Base-by-base conservation (phyloP, 2,329 filamentous ascomycete genomes). In the Diaporthe australafricana region DNA sequence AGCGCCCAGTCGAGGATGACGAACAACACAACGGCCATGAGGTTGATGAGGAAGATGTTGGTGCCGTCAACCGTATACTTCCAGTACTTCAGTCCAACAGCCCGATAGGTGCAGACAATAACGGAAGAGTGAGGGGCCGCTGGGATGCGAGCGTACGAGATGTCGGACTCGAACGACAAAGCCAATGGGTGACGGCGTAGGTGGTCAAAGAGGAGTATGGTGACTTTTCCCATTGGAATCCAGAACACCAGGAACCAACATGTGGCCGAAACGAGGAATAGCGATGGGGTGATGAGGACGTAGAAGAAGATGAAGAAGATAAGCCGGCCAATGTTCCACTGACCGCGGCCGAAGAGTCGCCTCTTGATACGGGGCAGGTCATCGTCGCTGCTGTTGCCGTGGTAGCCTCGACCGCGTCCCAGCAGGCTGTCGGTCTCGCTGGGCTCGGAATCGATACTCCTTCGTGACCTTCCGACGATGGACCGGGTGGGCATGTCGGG, bases 11-110 rank as follows among this genome's bases (percentile, higher is more conserved):
- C 96, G 75, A 97, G 90, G 74, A 99, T 97, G 78, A 96, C 93
- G 79, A 99, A 98, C 30, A 94, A 85, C n/a, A 99, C 96, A 22
- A 99, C 90, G 16, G 91, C 93, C 84, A 98, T 94, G 71, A 99
- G 89, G 81, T 99, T 99, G 86, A 99, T 98, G 76, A 99, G 90
- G 84, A 99, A 98, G 79, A 99, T 97, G 83, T 99, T 99, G 73
- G 96, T 99, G 70, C 96, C 97, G 79, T 99, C 96, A 72, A 99
- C 88, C 5, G 96, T 99, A 83, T 99, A 99, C 84, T 99, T 99
- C 96, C 97, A 99, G 85, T 99, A 99, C 81, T 96, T 96, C 76
- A 91, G 87, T 16, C 96, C 96, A 16, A 97, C 96, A 53, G 96
- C 96, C 72, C 97, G 93, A 83, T 99, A 99, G 7, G 96, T 99